phyloP scores from a whole-genome alignment of 208 protist species.

The Trichomonas vaginalis region DNA sequence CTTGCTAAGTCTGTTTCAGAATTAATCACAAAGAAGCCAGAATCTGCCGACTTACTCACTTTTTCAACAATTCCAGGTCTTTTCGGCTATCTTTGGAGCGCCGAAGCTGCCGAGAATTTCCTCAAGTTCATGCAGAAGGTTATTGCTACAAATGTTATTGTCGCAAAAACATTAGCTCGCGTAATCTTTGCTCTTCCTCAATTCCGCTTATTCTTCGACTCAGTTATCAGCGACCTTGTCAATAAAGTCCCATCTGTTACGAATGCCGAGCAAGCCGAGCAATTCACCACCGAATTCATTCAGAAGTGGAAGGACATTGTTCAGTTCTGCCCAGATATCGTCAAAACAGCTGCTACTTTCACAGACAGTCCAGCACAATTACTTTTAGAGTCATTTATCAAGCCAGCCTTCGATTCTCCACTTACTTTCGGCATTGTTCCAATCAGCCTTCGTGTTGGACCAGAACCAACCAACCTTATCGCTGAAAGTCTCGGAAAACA shows the following conservation, averaged over 20 bases:
- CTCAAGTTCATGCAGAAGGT: not conserved
- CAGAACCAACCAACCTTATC: not conserved
- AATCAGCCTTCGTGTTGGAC: not conserved
- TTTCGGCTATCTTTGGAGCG: not conserved
- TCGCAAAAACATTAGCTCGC: not conserved
- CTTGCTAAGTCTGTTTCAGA: not conserved
- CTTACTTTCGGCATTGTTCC: not conserved
- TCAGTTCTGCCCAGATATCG: not conserved
- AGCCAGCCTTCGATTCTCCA: not conserved
- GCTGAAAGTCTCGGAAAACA: not conserved
- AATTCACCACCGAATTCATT: not conserved
- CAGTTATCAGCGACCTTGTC: not conserved
- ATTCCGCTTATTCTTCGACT: not conserved
- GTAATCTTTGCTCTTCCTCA: not conserved
- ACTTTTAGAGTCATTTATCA: not conserved
- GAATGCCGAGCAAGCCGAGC: not conserved
- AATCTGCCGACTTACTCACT: not conserved
- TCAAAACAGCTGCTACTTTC: not conserved
- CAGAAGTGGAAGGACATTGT: not conserved
- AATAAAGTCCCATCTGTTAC: not conserved
- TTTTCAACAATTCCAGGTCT: not conserved
- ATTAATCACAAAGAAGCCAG: not conserved
- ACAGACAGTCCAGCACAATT: not conserved
- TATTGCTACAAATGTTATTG: not conserved
- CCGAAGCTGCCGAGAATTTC: not conserved